Evolutionary conservation across 2,329 filamentous ascomycete genomes (phyloP), one percentile per base, ranked within the genome.

Genomic region (Fusarium transvaalense): DNA sequence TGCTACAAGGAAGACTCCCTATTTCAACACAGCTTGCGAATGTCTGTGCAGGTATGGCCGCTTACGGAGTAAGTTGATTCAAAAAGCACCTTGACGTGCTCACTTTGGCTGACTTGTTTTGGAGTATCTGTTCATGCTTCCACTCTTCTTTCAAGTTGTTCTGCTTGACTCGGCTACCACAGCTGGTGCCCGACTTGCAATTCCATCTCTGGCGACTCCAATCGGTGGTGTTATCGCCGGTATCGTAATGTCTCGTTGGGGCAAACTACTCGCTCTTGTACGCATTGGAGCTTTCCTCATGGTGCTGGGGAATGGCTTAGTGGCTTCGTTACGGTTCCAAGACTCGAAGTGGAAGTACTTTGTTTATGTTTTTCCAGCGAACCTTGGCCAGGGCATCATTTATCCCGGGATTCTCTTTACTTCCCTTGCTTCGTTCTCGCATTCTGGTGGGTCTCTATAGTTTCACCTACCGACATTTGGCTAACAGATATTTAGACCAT

Each of bases 91-190:
- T 60, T 35, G 65, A 35, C 31, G 5, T 1, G 4, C 17, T 10
- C 9, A 5, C 31, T 10, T 15, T 13, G 17, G 17, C 68, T 76
- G 15, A 75, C 51, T 31, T 76, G 14, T 34, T 14, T 42, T 3
- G 42, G 4, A 86, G 83, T 87, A 91, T 67, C 80, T 92, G 17
- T 92, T 92, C 79, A 90, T 90, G 72, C 83, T 90, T 1, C 91
- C 91, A 0, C 79, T 92, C 7, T 92, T 90, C 78, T 92, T 91
- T 74, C 89, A 91, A 69, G 87, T 87, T 0, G 88, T 91, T 9
- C 82, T 90, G 4, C 78, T 87, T 3, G 89, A 91, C 61, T 87
- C 87, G 0, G 86, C 90, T 0, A 88, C 89, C 0, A 82, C 83
- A 15, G 90, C 90, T 1, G 90, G 90, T 1, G 83, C 88, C 8